Conservation (phyloP, 2,329 filamentous ascomycete species). For the Westerdykella sp. region DNA sequence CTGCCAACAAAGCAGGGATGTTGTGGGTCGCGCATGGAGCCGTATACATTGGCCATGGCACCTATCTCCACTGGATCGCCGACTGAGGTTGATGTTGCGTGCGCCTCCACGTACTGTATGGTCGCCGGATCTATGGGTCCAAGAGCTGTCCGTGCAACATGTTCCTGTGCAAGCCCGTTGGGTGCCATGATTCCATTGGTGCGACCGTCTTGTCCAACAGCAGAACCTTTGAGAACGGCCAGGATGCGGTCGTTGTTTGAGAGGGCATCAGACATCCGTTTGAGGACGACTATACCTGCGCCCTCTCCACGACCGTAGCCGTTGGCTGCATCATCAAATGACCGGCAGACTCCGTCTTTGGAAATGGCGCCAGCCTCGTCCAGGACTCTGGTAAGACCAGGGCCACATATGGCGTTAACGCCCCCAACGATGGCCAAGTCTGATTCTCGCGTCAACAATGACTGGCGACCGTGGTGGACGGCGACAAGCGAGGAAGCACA, state of each 20-base stretch:
- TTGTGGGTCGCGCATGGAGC: constrained; percentile 12
- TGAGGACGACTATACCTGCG: constrained; percentile 25
- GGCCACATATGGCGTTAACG: constrained; percentile 31
- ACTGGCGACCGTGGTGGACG: constrained; percentile 27
- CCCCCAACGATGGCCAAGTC: constrained; percentile 16
- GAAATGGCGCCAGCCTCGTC: constrained; percentile 24
- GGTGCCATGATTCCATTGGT: constrained; percentile 35
- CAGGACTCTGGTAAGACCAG: constrained; percentile 28
- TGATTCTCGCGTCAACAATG: constrained; percentile 23
- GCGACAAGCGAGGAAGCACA: constrained; percentile 33
- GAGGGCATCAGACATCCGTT: constrained; percentile 21
- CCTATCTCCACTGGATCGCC: constrained; percentile 19
- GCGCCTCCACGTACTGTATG: constrained; percentile 10
- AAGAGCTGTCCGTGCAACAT: constrained; percentile 20
- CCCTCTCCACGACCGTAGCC: constrained; percentile 33
- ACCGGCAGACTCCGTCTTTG: constrained; percentile 25
- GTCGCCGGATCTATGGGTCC: constrained; percentile 11
- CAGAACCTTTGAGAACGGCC: constrained; percentile 26
- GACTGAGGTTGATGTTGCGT: constrained; percentile 15
- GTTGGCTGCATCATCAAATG: constrained; percentile 27
- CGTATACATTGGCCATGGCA: constrained; percentile 12
- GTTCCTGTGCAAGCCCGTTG: constrained; percentile 26
- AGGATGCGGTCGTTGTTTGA: constrained; percentile 24
- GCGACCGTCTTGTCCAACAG: constrained; percentile 27
- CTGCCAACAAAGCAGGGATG: constrained; percentile 3